These are phyloP conservation scores for Dysphania ambrosioides DNA, from an alignment of 148 eudicot genomes.

Conservation along the genomic window DNA sequence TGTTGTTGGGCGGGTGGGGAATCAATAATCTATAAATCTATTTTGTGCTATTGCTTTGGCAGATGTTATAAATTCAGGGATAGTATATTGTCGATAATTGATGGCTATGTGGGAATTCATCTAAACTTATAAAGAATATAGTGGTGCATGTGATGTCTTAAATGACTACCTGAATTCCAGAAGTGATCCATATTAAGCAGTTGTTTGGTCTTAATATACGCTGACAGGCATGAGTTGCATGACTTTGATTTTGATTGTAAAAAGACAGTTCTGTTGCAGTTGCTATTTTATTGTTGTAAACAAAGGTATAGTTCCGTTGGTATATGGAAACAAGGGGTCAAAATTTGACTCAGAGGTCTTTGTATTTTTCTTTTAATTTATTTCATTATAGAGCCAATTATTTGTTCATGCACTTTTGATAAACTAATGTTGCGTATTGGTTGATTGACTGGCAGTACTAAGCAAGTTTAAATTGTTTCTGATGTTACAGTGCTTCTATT, in stretches of 20 bases:
- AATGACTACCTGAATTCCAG: no score
- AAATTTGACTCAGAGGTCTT: no score
- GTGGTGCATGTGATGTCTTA: not conserved
- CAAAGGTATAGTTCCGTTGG: not conserved
- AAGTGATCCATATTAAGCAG: not conserved
- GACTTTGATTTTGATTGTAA: no score
- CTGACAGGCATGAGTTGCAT: not conserved
- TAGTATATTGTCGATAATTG: not conserved
- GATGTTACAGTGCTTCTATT: not conserved
- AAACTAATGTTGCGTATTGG: not conserved
- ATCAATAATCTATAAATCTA: not conserved
- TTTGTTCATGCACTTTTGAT: not conserved
- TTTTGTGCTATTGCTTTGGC: not conserved
- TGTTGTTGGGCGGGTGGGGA: not conserved
- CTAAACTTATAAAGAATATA: not conserved
- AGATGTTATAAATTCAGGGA: no score
- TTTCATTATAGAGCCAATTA: not conserved
- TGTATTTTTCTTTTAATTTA: not conserved
- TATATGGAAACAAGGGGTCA: no score
- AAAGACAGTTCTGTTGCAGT: no score
- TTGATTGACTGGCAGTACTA: not conserved
- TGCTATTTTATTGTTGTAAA: not conserved
- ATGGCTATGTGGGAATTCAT: not conserved
- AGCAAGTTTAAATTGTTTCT: not conserved
- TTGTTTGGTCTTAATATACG: not conserved